Conservation (phyloP, 495 filamentous ascomycete species). For the Trichoderma gamsii region DNA sequence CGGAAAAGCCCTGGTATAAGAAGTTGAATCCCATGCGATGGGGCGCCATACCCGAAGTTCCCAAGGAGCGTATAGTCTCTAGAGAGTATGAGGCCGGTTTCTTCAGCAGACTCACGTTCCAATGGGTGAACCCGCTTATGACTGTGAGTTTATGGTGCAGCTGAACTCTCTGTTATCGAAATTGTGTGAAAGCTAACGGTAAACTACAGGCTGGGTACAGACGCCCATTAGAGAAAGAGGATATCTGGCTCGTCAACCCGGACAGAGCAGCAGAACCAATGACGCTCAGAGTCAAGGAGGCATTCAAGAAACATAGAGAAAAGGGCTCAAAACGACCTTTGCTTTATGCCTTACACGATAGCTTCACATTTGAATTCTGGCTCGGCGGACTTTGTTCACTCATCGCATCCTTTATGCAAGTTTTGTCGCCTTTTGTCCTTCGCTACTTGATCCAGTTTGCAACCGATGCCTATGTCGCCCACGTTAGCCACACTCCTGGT, state of each 20-base stretch:
- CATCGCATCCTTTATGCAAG: slow-evolving; percentile 60
- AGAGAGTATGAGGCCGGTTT: slow-evolving; percentile 55
- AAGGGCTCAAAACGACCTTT: slow-evolving; percentile 69
- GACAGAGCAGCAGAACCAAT: slow-evolving; percentile 63
- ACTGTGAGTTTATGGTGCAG: slow-evolving; percentile 36
- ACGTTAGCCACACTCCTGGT: slow-evolving; percentile 40
- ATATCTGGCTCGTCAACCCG: slow-evolving; percentile 85
- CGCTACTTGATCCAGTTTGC: slow-evolving; percentile 76
- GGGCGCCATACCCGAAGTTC: slow-evolving; percentile 53
- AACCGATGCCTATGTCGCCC: slow-evolving; percentile 64
- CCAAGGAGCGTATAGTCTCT: slow-evolving; percentile 46
- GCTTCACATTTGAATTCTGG: slow-evolving; percentile 79
- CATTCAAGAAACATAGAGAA: slow-evolving; percentile 60
- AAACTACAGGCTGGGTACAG: slow-evolving; percentile 63
- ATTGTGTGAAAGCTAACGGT: not conserved
- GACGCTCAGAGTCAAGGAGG: slow-evolving; percentile 54
- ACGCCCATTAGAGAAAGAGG: slow-evolving; percentile 72
- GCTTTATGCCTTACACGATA: slow-evolving; percentile 76
- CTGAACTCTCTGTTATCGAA: not conserved
- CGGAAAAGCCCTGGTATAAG: slow-evolving; percentile 54
- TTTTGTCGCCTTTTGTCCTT: slow-evolving; percentile 66
- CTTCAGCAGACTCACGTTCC: slow-evolving; percentile 55
- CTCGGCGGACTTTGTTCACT: slow-evolving; percentile 73
- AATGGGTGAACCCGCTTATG: slow-evolving; percentile 68
- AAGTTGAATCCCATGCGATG: slow-evolving; percentile 58